These are phyloP conservation scores for Cyberlindnera amylophila DNA, from an alignment of 805 yeast species.

Conservation along the genomic window DNA sequence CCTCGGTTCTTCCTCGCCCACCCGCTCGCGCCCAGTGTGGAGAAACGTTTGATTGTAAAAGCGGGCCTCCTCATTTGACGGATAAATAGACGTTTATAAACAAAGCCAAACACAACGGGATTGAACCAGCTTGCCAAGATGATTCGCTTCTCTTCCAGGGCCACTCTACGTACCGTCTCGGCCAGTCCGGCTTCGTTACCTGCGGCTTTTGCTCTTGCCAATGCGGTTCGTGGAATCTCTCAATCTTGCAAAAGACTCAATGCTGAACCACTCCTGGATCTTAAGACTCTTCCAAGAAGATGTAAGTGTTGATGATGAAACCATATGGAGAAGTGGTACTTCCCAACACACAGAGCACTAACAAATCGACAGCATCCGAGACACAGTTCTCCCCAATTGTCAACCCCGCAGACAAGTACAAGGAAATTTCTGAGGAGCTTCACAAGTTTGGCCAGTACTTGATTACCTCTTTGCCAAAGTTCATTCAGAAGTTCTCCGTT, in stretches of 20 bases:
- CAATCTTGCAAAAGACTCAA: background rate
- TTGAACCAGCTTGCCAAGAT: background rate
- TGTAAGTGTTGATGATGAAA: too few species aligned
- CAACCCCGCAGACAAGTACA: conserved; percentile 76
- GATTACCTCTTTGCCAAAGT: conserved; percentile 76
- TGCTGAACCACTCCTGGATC: conserved; percentile 15
- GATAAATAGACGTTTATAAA: background rate
- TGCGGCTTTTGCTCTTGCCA: background rate
- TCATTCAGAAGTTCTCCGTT: conserved; percentile 76
- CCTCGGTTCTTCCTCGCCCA: background rate
- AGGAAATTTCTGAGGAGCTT: conserved; percentile 61
- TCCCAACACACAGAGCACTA: too few species aligned
- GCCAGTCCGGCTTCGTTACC: background rate
- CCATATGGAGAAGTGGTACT: too few species aligned
- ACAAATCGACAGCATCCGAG: conserved; percentile 21
- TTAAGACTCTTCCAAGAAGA: conserved; percentile 24
- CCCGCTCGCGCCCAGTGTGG: background rate
- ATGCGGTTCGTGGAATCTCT: conserved; percentile 3
- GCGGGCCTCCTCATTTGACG: conserved; percentile 5
- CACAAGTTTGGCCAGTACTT: conserved; percentile 80
- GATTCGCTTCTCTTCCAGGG: conserved; percentile 1
- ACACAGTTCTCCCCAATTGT: conserved; percentile 34
- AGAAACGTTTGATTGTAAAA: conserved; percentile 1
- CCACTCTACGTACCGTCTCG: background rate
- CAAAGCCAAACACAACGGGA: background rate